A percentile compares a stretch with the other conserved stretches of the same genome.
Evolutionary conservation across 257 asterid species (phyloP).

Genomic region (Solanum corneliomulleri): DNA sequence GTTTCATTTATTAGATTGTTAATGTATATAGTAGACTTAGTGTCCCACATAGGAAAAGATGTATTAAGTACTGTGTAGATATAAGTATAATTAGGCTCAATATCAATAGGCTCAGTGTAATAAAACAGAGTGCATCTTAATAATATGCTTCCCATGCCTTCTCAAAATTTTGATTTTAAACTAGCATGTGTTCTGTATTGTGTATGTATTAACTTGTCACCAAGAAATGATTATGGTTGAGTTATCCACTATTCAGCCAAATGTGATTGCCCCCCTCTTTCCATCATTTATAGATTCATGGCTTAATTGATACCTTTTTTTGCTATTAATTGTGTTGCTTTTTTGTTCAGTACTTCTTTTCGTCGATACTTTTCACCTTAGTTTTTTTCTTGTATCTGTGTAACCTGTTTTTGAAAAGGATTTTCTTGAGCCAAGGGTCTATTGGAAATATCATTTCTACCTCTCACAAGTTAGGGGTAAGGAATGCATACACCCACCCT

Average conservation of each 20-base stretch:
- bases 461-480: neutral
- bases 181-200: neutral
- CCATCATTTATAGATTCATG: neutral
- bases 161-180: neutral
- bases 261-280: neutral
- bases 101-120: neutral
- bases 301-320: neutral
- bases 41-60: neutral
- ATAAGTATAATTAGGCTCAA: neutral
- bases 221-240: neutral
- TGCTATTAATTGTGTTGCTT: neutral
- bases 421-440: neutral
- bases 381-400: neutral
- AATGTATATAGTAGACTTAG: neutral
- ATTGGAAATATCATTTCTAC: neutral
- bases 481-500: neutral
- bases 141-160: neutral
- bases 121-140: neutral
- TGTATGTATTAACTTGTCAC: neutral
- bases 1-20: neutral
- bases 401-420: neutral
- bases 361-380: neutral
- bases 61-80: neutral
- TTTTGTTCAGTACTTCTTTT: neutral
- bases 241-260: neutral